A percentile compares a stretch with the other conserved stretches of the same genome.
phyloP scores from a whole-genome alignment of 495 filamentous ascomycete species.

The Parathielavia appendiculata region DNA sequence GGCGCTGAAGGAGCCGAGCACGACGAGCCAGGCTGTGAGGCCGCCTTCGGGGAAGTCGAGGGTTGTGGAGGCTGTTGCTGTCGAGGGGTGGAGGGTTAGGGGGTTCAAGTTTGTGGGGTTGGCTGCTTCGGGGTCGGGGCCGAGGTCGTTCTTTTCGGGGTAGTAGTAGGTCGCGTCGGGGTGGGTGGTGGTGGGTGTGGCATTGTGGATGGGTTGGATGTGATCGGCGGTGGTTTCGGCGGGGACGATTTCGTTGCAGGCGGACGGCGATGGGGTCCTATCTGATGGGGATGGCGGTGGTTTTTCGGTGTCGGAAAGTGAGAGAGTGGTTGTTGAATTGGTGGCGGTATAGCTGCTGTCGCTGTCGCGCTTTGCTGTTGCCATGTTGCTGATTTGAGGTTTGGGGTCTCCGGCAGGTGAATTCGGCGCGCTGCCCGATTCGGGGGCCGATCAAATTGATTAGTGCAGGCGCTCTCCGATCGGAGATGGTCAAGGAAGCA shows the following conservation, averaged over 20 bases:
- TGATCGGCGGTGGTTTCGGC: not conserved
- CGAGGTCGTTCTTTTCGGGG: not conserved
- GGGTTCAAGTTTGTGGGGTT: not conserved
- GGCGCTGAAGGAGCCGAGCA: constrained; percentile 55
- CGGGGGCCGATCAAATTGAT: not conserved
- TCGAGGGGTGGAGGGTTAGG: constrained; percentile 14
- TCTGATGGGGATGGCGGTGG: not conserved
- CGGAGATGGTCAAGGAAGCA: not conserved
- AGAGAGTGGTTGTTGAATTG: not conserved
- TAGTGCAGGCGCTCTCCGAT: not conserved
- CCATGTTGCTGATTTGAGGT: not conserved
- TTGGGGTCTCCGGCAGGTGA: not conserved
- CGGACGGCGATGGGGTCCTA: not conserved
- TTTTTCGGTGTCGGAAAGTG: constrained; percentile 1
- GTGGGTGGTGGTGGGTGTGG: too few species aligned
- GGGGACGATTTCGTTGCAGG: not conserved
- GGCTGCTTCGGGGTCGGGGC: not conserved
- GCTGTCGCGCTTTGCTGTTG: not conserved
- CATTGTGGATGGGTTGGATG: not conserved
- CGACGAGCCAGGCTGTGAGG: constrained; percentile 55
- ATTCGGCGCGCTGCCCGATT: not conserved
- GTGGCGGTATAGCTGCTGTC: constrained; percentile 6
- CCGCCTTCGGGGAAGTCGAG: constrained; percentile 57
- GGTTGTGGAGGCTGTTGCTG: constrained; percentile 23
- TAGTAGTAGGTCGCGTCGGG: not conserved